Evolutionary conservation across 306 rosid genomes (phyloP).

Genomic region (Luffa aegyptiaca): DNA sequence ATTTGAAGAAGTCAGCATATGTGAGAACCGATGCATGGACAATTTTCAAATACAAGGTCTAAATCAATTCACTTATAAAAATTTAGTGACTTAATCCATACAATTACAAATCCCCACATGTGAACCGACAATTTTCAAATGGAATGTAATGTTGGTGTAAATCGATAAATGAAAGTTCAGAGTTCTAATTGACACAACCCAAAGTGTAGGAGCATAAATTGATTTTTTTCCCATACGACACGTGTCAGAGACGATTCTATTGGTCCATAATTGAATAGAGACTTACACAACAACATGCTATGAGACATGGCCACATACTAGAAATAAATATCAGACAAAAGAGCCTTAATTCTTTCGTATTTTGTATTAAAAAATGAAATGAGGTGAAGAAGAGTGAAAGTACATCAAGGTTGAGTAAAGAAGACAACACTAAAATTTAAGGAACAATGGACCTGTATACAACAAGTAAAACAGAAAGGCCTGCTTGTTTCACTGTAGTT

Average conservation of each 20-base stretch:
- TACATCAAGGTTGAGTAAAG: background rate
- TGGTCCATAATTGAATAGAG: background rate
- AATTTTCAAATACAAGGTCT: too few relatives aligned
- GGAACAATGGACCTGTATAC: background rate
- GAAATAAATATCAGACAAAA: background rate
- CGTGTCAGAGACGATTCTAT: background rate
- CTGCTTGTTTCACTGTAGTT: background rate
- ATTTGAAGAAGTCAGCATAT: too few relatives aligned
- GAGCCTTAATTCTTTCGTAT: background rate
- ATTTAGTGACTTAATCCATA: too few relatives aligned
- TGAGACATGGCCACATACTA: background rate
- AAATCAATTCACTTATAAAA: too few relatives aligned
- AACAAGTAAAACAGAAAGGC: background rate
- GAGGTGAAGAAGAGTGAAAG: background rate
- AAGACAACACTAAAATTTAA: background rate
- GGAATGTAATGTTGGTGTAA: too few relatives aligned
- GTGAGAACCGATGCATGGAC: too few relatives aligned
- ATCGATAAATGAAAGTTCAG: too few relatives aligned
- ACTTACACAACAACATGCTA: background rate
- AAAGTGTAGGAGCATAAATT: too few relatives aligned
- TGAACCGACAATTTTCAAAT: too few relatives aligned
- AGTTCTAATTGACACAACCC: too few relatives aligned
- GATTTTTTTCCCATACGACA: too few relatives aligned
- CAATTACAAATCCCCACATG: too few relatives aligned
- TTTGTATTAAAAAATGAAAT: background rate